Conservation (phyloP, 495 filamentous ascomycete genomes). For the Daldinia decipiens region DNA sequence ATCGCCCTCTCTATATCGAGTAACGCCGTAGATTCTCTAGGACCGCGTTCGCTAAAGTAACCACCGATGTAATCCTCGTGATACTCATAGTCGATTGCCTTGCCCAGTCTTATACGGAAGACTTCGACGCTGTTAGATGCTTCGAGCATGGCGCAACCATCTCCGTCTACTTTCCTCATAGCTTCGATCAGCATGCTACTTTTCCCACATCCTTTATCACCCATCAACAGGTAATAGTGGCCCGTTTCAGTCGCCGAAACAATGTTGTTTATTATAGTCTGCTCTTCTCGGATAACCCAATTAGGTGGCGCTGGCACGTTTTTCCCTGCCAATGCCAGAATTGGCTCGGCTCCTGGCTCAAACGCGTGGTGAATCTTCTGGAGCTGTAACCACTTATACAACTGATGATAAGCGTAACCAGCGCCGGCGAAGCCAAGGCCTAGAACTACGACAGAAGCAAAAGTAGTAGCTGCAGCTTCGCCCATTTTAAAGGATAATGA, state of each 20-base stretch:
- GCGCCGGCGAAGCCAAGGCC: slow-evolving; percentile 75
- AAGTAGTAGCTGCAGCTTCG: slow-evolving; percentile 85
- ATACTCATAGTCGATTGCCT: slow-evolving; percentile 94
- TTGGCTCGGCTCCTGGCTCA: slow-evolving; percentile 82
- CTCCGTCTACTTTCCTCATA: slow-evolving; percentile 89
- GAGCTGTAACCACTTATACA: slow-evolving; percentile 89
- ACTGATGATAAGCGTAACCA: slow-evolving; percentile 85
- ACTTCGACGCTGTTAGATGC: slow-evolving; percentile 95
- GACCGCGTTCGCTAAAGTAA: slow-evolving; percentile 92
- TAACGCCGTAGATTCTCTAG: slow-evolving; percentile 87
- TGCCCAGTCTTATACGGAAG: slow-evolving; percentile 90
- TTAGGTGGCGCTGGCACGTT: slow-evolving; percentile 60
- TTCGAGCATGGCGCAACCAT: slow-evolving; percentile 91
- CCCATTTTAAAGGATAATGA: slow-evolving; percentile 75
- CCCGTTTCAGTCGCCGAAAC: slow-evolving; percentile 73
- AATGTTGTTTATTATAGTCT: slow-evolving; percentile 79
- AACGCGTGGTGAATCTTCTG: slow-evolving; percentile 96
- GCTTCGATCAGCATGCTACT: slow-evolving; percentile 93
- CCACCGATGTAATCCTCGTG: slow-evolving; percentile 90
- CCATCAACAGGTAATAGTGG: slow-evolving; percentile 92
- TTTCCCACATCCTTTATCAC: slow-evolving; percentile 96
- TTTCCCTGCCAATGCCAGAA: slow-evolving; percentile 81
- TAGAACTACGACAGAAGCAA: slow-evolving; percentile 84
- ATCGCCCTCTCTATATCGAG: slow-evolving; percentile 95
- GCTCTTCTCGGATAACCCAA: slow-evolving; percentile 86